Percentiles rank a stretch among this genome's conserved stretches.
Conservation (phyloP, 208 protist genomes). For the Leishmania martiniquensis region DNA sequence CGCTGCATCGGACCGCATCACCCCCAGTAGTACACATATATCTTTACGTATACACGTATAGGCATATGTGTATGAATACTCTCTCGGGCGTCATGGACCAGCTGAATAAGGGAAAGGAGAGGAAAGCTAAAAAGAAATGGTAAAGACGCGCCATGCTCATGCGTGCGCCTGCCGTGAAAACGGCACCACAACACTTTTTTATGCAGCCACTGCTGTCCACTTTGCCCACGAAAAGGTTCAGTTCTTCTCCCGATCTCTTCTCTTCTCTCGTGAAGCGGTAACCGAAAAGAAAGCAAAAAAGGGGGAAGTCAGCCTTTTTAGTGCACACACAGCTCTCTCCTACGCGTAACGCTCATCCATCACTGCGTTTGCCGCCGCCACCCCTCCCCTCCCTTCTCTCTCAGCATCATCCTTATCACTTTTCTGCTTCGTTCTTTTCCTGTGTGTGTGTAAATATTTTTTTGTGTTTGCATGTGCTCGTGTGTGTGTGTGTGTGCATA, state of each 20-base stretch:
- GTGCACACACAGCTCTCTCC: neutral
- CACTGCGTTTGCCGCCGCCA: neutral
- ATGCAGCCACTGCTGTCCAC: neutral
- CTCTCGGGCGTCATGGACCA: too few relatives aligned
- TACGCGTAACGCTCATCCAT: neutral
- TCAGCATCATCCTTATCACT: too few relatives aligned
- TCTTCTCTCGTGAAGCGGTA: neutral
- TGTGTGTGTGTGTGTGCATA: neutral
- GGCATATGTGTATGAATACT: too few relatives aligned
- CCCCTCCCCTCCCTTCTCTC: neutral
- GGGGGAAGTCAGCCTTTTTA: too few relatives aligned
- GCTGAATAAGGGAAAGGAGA: too few relatives aligned
- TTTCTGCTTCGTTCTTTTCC: too few relatives aligned
- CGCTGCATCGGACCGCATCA: too few relatives aligned
- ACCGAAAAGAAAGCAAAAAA: neutral
- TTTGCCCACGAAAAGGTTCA: too few relatives aligned
- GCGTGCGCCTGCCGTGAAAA: neutral
- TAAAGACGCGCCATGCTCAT: constrained; percentile 2
- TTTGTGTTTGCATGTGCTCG: too few relatives aligned
- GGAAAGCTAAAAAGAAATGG: too few relatives aligned
- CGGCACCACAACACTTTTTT: neutral
- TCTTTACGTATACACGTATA: too few relatives aligned
- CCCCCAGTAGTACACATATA: too few relatives aligned
- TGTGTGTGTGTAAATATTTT: neutral
- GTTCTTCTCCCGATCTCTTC: neutral